Base-by-base conservation (phyloP, 2,329 filamentous ascomycete genomes). In the Colletotrichum lupini region DNA sequence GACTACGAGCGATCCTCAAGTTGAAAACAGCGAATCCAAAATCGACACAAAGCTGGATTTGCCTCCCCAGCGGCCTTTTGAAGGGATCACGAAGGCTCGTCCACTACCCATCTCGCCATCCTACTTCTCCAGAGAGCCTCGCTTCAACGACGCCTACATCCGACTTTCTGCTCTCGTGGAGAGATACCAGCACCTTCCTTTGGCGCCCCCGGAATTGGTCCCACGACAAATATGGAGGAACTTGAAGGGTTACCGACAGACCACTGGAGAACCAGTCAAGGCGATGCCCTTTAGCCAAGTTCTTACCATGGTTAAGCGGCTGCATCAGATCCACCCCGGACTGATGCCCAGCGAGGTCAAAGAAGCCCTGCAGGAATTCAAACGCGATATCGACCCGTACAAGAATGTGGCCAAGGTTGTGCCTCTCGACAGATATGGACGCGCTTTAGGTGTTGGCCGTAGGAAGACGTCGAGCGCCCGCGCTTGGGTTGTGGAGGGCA, bases 401-500 rank as follows among this genome's bases (percentile, higher is more conserved):
- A 86, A 90, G 72, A 92, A 93, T 76, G 85, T 87, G 75, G 84
- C 90, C 3, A 92, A 88, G 63, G 88, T 90, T n/a, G 87, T 89
- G 24, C 84, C 87, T 3, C 86, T 98, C 73, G 95, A 98, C 82
- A 87, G 89, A 75, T 91, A 91, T 76, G 97, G 97, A 14, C 89
- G 95, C 71, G 92, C 95, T 14, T 87, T 94, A 67, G 97, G 93
- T 2, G 91, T 94, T 61, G 97, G 97, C 58, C 92, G 92, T 84
- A 91, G 97, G 82, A 99, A 99, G 89, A 91, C 93, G 53, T 96
- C 95, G 3, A 91, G 91, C 28, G 97, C 97, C 1, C 92, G 92
- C 68, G 97, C 94, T 11, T 97, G 92, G 85, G 86, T 99, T 26
- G 95, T 99, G 5, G 96, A 98, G 84, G 97, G 97, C 6, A 95